These are phyloP conservation scores for Penicillium samsonianum DNA, from an alignment of 495 filamentous ascomycete genomes.

Conservation along the genomic window DNA sequence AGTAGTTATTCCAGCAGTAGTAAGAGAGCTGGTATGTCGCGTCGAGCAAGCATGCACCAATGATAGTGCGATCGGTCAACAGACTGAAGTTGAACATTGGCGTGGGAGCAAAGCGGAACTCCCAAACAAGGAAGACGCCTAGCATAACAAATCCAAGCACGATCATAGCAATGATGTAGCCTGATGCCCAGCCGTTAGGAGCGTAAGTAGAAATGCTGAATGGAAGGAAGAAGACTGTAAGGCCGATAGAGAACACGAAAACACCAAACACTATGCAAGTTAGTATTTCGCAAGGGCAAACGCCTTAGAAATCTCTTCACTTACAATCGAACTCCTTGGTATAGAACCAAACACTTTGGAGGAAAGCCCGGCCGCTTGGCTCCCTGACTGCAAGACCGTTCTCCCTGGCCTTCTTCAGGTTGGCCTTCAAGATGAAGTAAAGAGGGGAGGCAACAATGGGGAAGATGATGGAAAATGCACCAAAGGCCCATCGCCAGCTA, in stretches of 20 bases:
- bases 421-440: conserved; percentile 45
- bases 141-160: conserved; percentile 55
- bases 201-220: conserved; percentile 51
- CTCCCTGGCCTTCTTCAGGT: conserved; percentile 55
- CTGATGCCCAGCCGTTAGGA: conserved; percentile 46
- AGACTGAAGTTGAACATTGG: conserved; percentile 57
- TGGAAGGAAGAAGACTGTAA: conserved; percentile 61
- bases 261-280: conserved; percentile 46
- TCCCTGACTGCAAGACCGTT: conserved; percentile 31
- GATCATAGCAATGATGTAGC: conserved; percentile 55
- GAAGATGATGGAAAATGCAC: conserved; percentile 57
- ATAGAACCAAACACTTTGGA: conserved; percentile 49
- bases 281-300: not conserved
- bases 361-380: conserved; percentile 39
- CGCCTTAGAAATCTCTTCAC: not conserved
- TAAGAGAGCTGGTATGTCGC: conserved; percentile 57
- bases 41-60: conserved; percentile 59
- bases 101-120: conserved; percentile 51
- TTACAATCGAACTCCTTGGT: conserved; percentile 56
- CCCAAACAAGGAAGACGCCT: conserved; percentile 55
- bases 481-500: conserved; percentile 60
- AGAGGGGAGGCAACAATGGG: conserved; percentile 55
- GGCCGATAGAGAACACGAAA: conserved; percentile 55
- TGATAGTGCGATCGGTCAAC: conserved; percentile 60
- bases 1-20: conserved; percentile 57